A percentile compares a stretch with the other conserved stretches of the same genome.
These are phyloP conservation scores for Pyrenophora graminea DNA, from an alignment of 2,329 filamentous ascomycete species.

Conservation along the genomic window DNA sequence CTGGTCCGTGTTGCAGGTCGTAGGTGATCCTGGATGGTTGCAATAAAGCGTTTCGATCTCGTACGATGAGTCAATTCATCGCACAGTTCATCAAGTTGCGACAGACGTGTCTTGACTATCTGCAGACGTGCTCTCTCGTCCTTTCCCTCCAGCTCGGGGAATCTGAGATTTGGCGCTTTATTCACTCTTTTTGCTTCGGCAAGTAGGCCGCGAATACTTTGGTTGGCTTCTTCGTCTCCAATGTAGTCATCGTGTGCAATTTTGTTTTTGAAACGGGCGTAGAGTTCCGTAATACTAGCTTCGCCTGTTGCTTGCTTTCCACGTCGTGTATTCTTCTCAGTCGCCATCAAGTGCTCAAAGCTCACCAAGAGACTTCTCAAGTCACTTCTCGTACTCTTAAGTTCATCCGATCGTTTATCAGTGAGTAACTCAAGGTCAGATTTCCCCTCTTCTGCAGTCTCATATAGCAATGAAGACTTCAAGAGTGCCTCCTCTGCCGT, in stretches of 20 bases:
- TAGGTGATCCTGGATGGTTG: constrained; percentile 17
- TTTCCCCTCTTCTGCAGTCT: constrained; percentile 11
- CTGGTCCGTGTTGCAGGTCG: constrained; percentile 2
- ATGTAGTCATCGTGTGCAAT: constrained; percentile 22
- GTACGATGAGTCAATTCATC: constrained; percentile 24
- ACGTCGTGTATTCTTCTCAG: background rate
- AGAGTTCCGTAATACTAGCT: constrained; percentile 16
- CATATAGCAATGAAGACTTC: constrained; percentile 45
- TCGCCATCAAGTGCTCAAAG: constrained; percentile 21
- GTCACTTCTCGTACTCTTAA: constrained; percentile 13
- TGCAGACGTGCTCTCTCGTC: constrained; percentile 2
- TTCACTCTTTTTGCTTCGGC: constrained; percentile 8
- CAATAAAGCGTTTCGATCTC: constrained; percentile 32
- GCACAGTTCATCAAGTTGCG: constrained; percentile 23
- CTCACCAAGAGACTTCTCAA: constrained; percentile 19
- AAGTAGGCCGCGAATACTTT: constrained; percentile 13
- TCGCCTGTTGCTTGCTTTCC: background rate
- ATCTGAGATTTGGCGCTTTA: constrained; percentile 1
- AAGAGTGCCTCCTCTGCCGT: constrained; percentile 60
- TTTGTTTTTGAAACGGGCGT: constrained; percentile 24
- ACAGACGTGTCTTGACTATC: constrained; percentile 21
- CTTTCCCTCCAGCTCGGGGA: constrained; percentile 10
- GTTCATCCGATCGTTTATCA: constrained; percentile 21
- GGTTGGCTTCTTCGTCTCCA: constrained; percentile 27
- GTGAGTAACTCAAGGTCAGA: constrained; percentile 23